Percentiles rank a stretch among this genome's conserved stretches.
phyloP scores from a whole-genome alignment of 805 yeast species.

The Candida berthetii region DNA sequence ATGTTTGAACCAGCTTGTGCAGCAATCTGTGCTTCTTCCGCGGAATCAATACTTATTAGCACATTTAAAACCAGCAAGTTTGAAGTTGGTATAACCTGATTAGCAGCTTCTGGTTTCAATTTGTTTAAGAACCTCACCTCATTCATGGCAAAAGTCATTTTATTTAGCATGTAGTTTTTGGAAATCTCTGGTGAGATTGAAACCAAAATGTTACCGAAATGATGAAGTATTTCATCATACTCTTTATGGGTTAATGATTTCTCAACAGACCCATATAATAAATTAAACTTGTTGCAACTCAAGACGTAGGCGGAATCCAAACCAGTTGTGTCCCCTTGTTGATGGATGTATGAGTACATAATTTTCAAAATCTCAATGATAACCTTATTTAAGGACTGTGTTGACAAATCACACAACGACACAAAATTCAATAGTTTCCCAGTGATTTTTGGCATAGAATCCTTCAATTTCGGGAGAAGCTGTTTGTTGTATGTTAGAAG shows the following conservation, averaged over 20 bases:
- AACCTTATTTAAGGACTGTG: constrained; percentile 14
- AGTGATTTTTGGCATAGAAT: constrained; percentile 13
- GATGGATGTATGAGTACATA: constrained; percentile 18
- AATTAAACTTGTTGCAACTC: constrained; percentile 20
- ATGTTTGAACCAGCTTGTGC: background rate
- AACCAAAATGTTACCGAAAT: constrained; percentile 20
- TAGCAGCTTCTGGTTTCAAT: background rate
- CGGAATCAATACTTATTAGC: constrained; percentile 23
- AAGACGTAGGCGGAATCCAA: constrained; percentile 20
- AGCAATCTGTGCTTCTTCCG: constrained; percentile 20
- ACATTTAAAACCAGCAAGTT: constrained; percentile 12
- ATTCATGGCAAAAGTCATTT: constrained; percentile 14
- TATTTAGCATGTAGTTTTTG: constrained; percentile 21
- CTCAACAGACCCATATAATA: constrained; percentile 8
- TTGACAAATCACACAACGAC: constrained; percentile 13
- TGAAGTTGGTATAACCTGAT: constrained; percentile 7
- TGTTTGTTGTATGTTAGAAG: constrained; percentile 12
- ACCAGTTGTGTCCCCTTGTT: constrained; percentile 15
- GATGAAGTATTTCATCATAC: constrained; percentile 19
- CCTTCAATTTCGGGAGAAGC: constrained; percentile 6
- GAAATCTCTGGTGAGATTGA: constrained; percentile 15
- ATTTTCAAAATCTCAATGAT: constrained; percentile 22
- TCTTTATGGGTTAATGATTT: constrained; percentile 3
- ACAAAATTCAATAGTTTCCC: constrained; percentile 20
- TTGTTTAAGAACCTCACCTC: constrained; percentile 13